phyloP scores from a whole-genome alignment of 768 basidiomycete species.

The Pleurotus eryngii region DNA sequence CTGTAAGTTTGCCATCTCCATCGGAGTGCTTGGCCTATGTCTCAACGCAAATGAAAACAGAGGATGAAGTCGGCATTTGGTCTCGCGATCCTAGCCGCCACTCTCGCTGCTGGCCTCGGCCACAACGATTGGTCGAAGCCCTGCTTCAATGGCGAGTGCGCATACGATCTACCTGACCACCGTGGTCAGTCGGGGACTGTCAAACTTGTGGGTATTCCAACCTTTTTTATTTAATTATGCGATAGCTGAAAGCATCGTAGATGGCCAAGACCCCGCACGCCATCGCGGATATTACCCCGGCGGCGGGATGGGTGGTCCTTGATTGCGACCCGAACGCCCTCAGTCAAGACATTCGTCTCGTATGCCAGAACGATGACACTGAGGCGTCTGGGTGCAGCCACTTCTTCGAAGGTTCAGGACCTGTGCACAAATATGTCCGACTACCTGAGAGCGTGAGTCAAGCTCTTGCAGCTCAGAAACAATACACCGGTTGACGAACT shows the following conservation, averaged over 20 bases:
- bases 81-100: not conserved
- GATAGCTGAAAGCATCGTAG: not conserved
- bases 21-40: too few relatives aligned
- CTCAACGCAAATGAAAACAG: not conserved
- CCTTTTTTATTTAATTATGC: not conserved
- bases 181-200: constrained; percentile 10
- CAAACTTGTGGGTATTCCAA: constrained; percentile 11
- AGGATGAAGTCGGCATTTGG: constrained; percentile 7
- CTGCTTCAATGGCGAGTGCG: constrained; percentile 21
- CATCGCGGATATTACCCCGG: constrained; percentile 5
- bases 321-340: constrained; percentile 1
- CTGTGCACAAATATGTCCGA: constrained; percentile 49
- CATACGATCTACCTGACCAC: constrained; percentile 16
- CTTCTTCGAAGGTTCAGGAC: constrained; percentile 32
- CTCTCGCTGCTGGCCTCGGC: not conserved
- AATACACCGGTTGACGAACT: not conserved
- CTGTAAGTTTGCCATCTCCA: too few relatives aligned
- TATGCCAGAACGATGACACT: constrained; percentile 14
- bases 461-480: not conserved
- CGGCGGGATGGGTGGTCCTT: constrained; percentile 5
- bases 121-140: constrained; percentile 21
- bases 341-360: constrained; percentile 4
- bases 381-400: constrained; percentile 33
- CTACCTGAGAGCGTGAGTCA: constrained; percentile 48
- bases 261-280: constrained; percentile 1